Conservation (phyloP, 495 filamentous ascomycete genomes). For the Xylaria bambusicola region DNA sequence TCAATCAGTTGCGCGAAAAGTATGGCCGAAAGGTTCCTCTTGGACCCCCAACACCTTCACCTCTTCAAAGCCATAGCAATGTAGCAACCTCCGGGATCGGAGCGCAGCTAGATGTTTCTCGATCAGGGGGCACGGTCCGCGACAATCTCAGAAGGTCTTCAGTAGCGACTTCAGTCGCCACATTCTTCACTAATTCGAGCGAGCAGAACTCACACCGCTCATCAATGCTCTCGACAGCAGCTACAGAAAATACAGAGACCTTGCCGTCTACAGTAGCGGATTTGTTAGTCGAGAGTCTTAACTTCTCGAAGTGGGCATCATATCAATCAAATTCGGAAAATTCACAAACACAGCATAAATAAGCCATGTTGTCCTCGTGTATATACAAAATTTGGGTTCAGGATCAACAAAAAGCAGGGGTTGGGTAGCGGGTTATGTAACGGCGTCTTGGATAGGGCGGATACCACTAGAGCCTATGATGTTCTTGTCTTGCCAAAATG, state of each 20-base stretch:
- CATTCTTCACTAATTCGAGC: constrained; percentile 49
- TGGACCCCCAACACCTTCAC: constrained; percentile 30
- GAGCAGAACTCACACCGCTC: constrained; percentile 54
- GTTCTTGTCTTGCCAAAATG: constrained; percentile 7
- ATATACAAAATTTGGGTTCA: neutral
- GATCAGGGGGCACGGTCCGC: constrained; percentile 46
- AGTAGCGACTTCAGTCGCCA: constrained; percentile 60
- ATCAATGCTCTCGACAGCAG: constrained; percentile 50
- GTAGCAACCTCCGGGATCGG: constrained; percentile 10
- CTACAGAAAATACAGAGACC: constrained; percentile 53
- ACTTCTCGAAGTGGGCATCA: constrained; percentile 64
- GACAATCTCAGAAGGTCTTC: constrained; percentile 54
- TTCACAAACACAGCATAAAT: neutral
- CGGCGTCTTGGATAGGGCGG: constrained; percentile 34
- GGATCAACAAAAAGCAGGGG: constrained; percentile 24
- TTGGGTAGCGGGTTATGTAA: constrained; percentile 20
- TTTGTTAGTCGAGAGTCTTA: constrained; percentile 54
- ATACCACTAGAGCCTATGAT: constrained; percentile 33
- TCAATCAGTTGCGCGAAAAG: constrained; percentile 75
- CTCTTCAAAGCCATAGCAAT: constrained; percentile 35
- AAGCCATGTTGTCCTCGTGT: neutral
- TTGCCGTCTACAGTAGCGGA: constrained; percentile 44
- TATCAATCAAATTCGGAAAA: constrained; percentile 4
- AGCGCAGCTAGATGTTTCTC: constrained; percentile 32
- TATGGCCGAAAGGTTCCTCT: constrained; percentile 40